These are phyloP conservation scores for Lichtheimia ramosa DNA, from an alignment of 371 early-diverging fungal species.

Conservation along the genomic window DNA sequence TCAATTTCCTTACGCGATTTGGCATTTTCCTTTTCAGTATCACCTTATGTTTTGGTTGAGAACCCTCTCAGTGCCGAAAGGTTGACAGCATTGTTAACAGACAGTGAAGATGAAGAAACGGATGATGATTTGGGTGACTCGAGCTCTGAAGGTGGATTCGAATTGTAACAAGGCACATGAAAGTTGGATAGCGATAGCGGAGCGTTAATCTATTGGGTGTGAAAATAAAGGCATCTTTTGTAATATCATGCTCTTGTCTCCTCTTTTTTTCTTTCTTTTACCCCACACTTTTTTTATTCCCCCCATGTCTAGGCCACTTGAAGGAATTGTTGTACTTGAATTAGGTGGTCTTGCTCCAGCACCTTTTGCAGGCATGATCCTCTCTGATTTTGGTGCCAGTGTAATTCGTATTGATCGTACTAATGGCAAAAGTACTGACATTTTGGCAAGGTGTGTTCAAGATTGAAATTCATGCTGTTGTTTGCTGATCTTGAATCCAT, in stretches of 20 bases:
- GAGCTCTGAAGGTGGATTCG: constrained; percentile 28
- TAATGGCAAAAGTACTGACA: constrained; percentile 40
- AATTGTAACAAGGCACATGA: constrained; percentile 1
- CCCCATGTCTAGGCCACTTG: constrained; percentile 36
- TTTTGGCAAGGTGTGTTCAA: constrained; percentile 41
- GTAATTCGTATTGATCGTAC: constrained; percentile 74
- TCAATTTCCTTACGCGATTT: constrained; percentile 47
- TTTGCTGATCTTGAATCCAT: neutral
- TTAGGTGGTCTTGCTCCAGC: constrained; percentile 78
- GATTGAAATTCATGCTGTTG: neutral
- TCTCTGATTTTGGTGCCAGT: constrained; percentile 76
- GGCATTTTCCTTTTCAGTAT: constrained; percentile 66
- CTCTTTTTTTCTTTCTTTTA: neutral
- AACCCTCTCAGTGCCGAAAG: constrained; percentile 69
- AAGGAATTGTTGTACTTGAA: constrained; percentile 65
- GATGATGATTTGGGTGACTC: constrained; percentile 29
- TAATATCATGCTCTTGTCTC: no score
- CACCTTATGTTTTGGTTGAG: constrained; percentile 71
- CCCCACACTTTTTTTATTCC: neutral
- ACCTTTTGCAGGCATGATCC: constrained; percentile 71
- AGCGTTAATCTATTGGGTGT: no score
- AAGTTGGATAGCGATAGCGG: neutral
- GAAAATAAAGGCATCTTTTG: neutral
- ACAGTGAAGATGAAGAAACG: constrained; percentile 57
- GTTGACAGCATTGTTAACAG: constrained; percentile 56